Percentiles rank a stretch among this genome's conserved stretches.
phyloP scores from a whole-genome alignment of 805 yeast genomes.

The Cyberlindnera saturnus region DNA sequence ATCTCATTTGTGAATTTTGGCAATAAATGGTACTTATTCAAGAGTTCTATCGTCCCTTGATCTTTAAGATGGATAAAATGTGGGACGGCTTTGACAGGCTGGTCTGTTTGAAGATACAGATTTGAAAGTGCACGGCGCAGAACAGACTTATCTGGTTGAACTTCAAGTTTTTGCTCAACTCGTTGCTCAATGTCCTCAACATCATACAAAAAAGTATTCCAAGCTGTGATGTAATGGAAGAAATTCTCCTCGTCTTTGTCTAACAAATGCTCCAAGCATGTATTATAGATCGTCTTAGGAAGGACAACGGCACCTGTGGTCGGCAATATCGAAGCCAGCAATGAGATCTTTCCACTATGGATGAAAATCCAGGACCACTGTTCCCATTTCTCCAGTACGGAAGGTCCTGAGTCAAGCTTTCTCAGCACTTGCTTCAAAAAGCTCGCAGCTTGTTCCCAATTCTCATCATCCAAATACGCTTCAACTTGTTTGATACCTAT shows the following conservation, averaged over 20 bases:
- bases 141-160: conserved; percentile 19
- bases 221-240: conserved; percentile 36
- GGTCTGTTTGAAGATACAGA: conserved; percentile 50
- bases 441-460: conserved; percentile 52
- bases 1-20: conserved; percentile 40
- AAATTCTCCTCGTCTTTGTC: conserved; percentile 27
- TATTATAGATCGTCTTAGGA: conserved; percentile 37
- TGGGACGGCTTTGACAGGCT: conserved; percentile 56
- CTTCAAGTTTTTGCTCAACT: conserved; percentile 38
- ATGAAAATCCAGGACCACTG: conserved; percentile 52
- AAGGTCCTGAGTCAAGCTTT: conserved; percentile 15
- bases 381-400: conserved; percentile 51
- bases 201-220: conserved; percentile 58
- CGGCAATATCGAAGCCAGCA: conserved; percentile 56
- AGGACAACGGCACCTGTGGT: conserved; percentile 22
- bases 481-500: conserved; percentile 54
- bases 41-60: conserved; percentile 45
- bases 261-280: conserved; percentile 30
- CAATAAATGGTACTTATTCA: conserved; percentile 60
- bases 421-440: conserved; percentile 40
- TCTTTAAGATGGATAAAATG: conserved; percentile 58
- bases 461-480: conserved; percentile 31
- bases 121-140: conserved; percentile 42
- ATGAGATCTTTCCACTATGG: conserved; percentile 37
- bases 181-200: conserved; percentile 33